These are phyloP conservation scores for Macrophomina pseudophaseolina DNA, from an alignment of 2,329 filamentous ascomycete species.

Conservation along the genomic window DNA sequence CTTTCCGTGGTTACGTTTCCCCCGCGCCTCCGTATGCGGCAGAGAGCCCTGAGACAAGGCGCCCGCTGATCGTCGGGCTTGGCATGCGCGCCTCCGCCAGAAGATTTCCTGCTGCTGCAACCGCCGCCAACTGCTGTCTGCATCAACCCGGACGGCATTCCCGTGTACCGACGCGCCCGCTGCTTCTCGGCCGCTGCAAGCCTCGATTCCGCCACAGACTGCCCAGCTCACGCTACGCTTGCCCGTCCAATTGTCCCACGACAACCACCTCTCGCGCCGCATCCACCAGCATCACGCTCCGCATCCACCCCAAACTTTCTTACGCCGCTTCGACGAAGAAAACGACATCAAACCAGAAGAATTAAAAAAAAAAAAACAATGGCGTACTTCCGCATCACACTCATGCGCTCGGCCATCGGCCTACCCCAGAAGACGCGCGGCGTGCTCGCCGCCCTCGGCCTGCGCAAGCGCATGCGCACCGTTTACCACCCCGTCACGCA, in stretches of 20 bases:
- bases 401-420: conserved; percentile 87
- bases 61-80: conserved; percentile 18
- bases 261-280: background rate
- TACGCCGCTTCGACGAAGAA: too few species aligned
- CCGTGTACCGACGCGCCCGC: background rate
- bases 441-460: conserved; percentile 82
- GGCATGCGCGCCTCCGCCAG: conserved; percentile 9
- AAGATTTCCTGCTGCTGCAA: conserved; percentile 9
- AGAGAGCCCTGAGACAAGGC: conserved; percentile 9
- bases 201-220: background rate
- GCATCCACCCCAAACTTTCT: background rate
- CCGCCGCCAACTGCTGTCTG: background rate
- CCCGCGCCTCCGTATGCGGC: conserved; percentile 24
- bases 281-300: background rate
- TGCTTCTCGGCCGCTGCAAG: background rate
- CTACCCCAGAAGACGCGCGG: conserved; percentile 77
- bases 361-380: conserved; percentile 48
- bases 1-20: conserved; percentile 15
- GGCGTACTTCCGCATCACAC: conserved; percentile 88
- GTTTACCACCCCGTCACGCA: conserved; percentile 87
- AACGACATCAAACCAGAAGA: too few species aligned
- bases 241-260: background rate
- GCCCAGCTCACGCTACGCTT: background rate
- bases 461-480: conserved; percentile 81
- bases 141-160: conserved; percentile 8